Evolutionary conservation across 805 yeast genomes (phyloP).

Genomic region (Maudiozyma turicensis): DNA sequence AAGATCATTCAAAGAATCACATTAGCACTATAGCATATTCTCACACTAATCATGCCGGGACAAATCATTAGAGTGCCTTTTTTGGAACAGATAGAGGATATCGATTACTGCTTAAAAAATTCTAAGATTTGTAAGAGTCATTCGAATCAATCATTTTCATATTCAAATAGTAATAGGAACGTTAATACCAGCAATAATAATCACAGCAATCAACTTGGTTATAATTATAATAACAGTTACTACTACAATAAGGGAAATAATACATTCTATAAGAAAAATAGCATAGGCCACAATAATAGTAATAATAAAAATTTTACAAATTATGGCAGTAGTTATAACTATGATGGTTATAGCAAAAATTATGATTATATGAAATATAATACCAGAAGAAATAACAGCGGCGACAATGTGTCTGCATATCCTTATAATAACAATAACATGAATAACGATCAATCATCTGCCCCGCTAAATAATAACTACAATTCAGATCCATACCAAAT

Average conservation of each 20-base stretch:
- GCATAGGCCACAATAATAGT: not conserved
- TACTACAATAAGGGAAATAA: constrained; percentile 1
- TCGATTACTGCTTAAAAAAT: constrained; percentile 24
- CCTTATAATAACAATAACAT: not conserved
- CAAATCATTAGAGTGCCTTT: constrained; percentile 24
- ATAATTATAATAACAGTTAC: constrained; percentile 5
- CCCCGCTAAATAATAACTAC: not conserved
- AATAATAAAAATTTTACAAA: not conserved
- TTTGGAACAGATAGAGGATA: constrained; percentile 29
- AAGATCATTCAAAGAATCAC: too few species aligned
- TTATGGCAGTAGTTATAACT: constrained; percentile 1
- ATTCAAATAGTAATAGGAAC: constrained; percentile 2
- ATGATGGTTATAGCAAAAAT: not conserved
- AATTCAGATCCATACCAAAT: not conserved
- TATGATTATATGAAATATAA: constrained; percentile 2
- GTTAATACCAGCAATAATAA: constrained; percentile 3
- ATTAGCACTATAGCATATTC: too few species aligned
- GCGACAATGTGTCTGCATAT: not conserved
- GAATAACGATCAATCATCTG: not conserved
- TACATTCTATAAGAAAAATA: not conserved
- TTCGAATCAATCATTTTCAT: constrained; percentile 9
- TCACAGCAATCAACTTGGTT: constrained; percentile 5
- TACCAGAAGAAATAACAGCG: not conserved
- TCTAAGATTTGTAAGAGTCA: constrained; percentile 17
- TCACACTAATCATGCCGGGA: constrained; percentile 19